These are phyloP conservation scores for Wickerhamiella azyma DNA, from an alignment of 805 yeast genomes.

Conservation along the genomic window DNA sequence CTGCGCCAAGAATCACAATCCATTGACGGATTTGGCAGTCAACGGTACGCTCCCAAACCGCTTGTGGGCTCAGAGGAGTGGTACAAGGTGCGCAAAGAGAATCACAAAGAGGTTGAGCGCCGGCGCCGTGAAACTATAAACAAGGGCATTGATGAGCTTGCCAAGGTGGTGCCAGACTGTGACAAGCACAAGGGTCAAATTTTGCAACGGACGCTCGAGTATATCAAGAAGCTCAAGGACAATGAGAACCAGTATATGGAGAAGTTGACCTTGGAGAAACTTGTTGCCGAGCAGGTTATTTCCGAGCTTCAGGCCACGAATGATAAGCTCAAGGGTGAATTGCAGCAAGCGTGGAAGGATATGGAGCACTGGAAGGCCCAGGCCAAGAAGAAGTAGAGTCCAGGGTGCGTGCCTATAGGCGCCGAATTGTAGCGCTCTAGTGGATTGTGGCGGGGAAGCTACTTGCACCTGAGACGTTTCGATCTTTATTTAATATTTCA, in stretches of 20 bases:
- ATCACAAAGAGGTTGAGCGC: slow-evolving; percentile 45
- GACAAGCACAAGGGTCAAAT: slow-evolving; percentile 75
- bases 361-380: slow-evolving; percentile 61
- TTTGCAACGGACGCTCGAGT: slow-evolving; percentile 76
- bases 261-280: slow-evolving; percentile 89
- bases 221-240: slow-evolving; percentile 77
- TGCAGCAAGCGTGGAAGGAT: slow-evolving; percentile 85
- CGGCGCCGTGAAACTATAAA: slow-evolving; percentile 26
- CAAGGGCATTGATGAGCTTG: slow-evolving; percentile 26
- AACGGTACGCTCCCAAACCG: slow-evolving; percentile 31
- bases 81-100: slow-evolving; percentile 70
- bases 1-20: no score
- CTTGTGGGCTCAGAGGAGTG: slow-evolving; percentile 69
- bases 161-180: slow-evolving; percentile 33
- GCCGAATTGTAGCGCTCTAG: no score
- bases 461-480: no score
- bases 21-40: no score
- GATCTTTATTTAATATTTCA: no score
- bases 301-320: slow-evolving; percentile 73
- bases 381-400: slow-evolving; percentile 10
- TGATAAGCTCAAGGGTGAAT: slow-evolving; percentile 74
- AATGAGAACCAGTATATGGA: slow-evolving; percentile 81
- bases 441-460: no score
- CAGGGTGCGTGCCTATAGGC: no score
- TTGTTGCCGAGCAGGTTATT: slow-evolving; percentile 81